These are phyloP conservation scores for Penicillium maclennaniae DNA, from an alignment of 495 filamentous ascomycete genomes.

Conservation along the genomic window DNA sequence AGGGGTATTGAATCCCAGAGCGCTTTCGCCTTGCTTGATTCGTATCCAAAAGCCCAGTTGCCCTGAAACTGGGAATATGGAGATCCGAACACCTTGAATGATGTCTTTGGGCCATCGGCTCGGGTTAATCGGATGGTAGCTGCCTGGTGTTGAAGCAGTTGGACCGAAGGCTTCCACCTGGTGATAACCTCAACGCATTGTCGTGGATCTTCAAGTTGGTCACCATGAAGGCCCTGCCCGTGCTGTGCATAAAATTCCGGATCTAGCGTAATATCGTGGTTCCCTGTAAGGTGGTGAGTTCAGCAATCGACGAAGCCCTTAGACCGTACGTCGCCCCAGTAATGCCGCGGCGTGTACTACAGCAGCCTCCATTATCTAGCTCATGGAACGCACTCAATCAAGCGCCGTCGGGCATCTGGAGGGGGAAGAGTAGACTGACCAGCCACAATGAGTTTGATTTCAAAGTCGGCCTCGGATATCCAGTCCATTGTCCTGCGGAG, in stretches of 20 bases:
- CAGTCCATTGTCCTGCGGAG: constrained; percentile 52
- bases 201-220: constrained; percentile 51
- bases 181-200: constrained; percentile 54
- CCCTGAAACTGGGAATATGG: constrained; percentile 63
- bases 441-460: constrained; percentile 56
- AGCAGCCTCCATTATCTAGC: background rate
- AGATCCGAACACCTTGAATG: constrained; percentile 73
- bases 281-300: constrained; percentile 47
- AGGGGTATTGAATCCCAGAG: constrained; percentile 49
- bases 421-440: constrained; percentile 35
- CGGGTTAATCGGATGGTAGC: constrained; percentile 53
- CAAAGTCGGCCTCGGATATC: constrained; percentile 53
- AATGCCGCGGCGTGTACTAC: background rate
- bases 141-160: constrained; percentile 63
- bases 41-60: constrained; percentile 72
- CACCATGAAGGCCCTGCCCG: constrained; percentile 55
- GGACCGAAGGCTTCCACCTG: constrained; percentile 51
- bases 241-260: constrained; percentile 54
- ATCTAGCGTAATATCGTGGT: constrained; percentile 78
- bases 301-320: background rate
- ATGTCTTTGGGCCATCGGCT: constrained; percentile 57
- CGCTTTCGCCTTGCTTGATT: constrained; percentile 37
- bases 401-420: constrained; percentile 3
- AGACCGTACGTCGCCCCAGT: background rate
- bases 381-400: background rate